Evolutionary conservation across 176 grass and related monocot genomes (phyloP).

Genomic region (Carex littledalei): DNA sequence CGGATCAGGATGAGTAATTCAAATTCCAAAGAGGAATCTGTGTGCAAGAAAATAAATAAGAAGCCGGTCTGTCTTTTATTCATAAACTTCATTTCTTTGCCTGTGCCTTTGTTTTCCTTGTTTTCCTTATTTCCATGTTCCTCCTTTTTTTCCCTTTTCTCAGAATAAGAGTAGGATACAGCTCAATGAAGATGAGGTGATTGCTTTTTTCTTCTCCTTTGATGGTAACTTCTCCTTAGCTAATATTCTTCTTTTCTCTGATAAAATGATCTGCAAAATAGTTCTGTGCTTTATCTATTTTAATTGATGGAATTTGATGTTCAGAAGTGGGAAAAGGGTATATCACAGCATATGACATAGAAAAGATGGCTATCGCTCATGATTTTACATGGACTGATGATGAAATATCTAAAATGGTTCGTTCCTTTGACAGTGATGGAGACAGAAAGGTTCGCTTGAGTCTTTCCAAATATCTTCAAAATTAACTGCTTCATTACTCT

Average conservation of each 20-base stretch:
- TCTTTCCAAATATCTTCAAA: not conserved
- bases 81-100: not conserved
- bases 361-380: constrained; percentile 65
- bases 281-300: not conserved
- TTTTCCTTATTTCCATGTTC: not conserved
- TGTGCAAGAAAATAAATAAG: constrained; percentile 46
- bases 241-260: not conserved
- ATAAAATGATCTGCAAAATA: not conserved
- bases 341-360: constrained; percentile 65
- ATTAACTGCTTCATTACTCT: not conserved
- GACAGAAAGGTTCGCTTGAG: constrained; percentile 66
- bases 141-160: not conserved
- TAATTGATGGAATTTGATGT: constrained; percentile 12
- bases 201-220: constrained; percentile 86
- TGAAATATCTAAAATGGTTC: constrained; percentile 81
- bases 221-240: constrained; percentile 49
- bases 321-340: constrained; percentile 84
- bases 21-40: constrained; percentile 17
- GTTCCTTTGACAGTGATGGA: constrained; percentile 66
- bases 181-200: constrained; percentile 83
- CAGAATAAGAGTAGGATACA: constrained; percentile 76
- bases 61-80: constrained; percentile 34
- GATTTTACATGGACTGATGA: constrained; percentile 85
- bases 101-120: not conserved
- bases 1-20: constrained; percentile 24